Evolutionary conservation across 2,329 filamentous ascomycete genomes (phyloP).

Genomic region (Diplodia mutila): DNA sequence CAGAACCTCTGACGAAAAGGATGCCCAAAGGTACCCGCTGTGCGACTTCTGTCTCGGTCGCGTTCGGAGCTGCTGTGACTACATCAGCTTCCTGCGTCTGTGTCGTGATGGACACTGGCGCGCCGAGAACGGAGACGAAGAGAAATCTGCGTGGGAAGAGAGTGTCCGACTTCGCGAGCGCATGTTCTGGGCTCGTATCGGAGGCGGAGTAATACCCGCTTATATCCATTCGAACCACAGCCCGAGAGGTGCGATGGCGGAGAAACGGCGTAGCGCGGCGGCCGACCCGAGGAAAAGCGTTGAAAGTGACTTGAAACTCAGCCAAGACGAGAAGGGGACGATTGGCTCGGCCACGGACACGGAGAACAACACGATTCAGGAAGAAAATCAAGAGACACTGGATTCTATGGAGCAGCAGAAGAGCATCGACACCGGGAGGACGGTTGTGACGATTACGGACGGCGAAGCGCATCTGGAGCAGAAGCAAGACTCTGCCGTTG

Average conservation of each 20-base stretch:
- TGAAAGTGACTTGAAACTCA: conserved; percentile 24
- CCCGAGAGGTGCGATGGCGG: conserved; percentile 35
- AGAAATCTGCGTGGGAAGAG: conserved; percentile 92
- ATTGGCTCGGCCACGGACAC: background rate
- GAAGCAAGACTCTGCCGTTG: conserved; percentile 26
- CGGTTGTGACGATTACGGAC: conserved; percentile 35
- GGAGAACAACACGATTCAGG: conserved; percentile 23
- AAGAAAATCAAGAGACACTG: conserved; percentile 41
- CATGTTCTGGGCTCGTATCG: conserved; percentile 96
- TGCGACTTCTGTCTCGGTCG: conserved; percentile 86
- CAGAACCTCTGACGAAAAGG: conserved; percentile 82
- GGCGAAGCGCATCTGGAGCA: conserved; percentile 21
- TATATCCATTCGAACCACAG: conserved; percentile 35
- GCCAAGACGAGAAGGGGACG: conserved; percentile 9
- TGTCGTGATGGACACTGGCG: conserved; percentile 92
- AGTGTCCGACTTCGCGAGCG: conserved; percentile 85
- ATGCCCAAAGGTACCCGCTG: conserved; percentile 84
- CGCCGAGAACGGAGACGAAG: conserved; percentile 78
- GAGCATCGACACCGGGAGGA: conserved; percentile 44
- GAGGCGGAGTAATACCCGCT: conserved; percentile 83
- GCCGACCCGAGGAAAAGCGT: conserved; percentile 34
- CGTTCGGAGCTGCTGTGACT: conserved; percentile 87
- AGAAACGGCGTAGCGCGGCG: conserved; percentile 31
- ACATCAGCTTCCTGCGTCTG: conserved; percentile 87
- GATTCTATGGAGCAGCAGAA: conserved; percentile 35